Evolutionary conservation across 768 basidiomycete species (phyloP).

Genomic region (Phallus indusiatus): DNA sequence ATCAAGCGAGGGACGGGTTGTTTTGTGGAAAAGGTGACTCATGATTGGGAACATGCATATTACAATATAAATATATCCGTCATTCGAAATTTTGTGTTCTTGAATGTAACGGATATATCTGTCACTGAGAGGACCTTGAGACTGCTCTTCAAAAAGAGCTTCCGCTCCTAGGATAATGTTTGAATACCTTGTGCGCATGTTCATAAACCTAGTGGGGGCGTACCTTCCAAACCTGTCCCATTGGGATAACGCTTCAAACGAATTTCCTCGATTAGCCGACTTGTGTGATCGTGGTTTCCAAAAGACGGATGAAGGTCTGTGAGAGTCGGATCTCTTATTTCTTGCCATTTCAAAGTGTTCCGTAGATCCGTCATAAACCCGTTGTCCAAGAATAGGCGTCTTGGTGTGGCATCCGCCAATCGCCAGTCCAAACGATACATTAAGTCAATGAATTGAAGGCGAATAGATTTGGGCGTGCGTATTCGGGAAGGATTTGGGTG

Average conservation of each 20-base stretch:
- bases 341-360: constrained; percentile 13
- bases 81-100: constrained; percentile 5
- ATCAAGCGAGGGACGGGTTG: constrained; percentile 11
- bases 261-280: constrained; percentile 16
- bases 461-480: constrained; percentile 7
- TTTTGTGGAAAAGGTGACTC: constrained; percentile 12
- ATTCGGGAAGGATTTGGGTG: constrained; percentile 6
- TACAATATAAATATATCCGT: constrained; percentile 11
- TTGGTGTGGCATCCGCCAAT: constrained; percentile 22
- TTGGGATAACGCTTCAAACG: constrained; percentile 14
- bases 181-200: neutral
- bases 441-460: constrained; percentile 11
- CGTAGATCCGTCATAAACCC: constrained; percentile 17
- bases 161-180: neutral
- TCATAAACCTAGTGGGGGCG: neutral
- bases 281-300: constrained; percentile 19
- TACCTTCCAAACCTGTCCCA: constrained; percentile 21
- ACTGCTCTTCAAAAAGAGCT: constrained; percentile 8
- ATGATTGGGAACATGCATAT: constrained; percentile 19
- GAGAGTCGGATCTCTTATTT: constrained; percentile 9
- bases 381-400: constrained; percentile 18
- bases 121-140: constrained; percentile 5
- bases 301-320: constrained; percentile 15
- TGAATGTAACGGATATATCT: constrained; percentile 18
- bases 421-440: constrained; percentile 18